Percentiles rank a stretch among this genome's conserved stretches.
These are phyloP conservation scores for Euryodendron excelsum DNA, from an alignment of 148 eudicot genomes.

Conservation along the genomic window DNA sequence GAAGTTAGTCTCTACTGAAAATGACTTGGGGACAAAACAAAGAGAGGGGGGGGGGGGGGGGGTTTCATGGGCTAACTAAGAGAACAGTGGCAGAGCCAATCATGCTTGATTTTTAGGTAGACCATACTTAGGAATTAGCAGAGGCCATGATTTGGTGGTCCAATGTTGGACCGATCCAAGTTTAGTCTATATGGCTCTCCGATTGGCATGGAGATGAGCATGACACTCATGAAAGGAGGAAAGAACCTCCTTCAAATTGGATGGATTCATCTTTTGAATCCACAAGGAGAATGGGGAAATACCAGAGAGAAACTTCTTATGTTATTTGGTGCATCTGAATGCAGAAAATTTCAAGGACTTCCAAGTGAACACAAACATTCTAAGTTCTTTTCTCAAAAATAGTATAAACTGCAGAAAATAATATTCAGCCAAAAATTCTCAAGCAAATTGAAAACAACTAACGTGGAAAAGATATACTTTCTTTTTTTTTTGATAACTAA, in stretches of 20 bases:
- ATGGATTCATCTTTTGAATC: neutral
- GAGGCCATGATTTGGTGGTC: too few relatives aligned
- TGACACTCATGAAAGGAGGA: conserved; percentile 5
- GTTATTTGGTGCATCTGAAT: neutral
- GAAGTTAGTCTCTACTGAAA: neutral
- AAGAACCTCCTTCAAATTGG: neutral
- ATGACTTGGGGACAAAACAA: neutral
- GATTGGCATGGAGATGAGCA: neutral
- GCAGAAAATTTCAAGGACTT: neutral
- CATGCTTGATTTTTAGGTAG: neutral
- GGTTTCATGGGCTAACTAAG: neutral
- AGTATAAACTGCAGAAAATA: neutral
- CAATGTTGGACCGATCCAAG: too few relatives aligned
- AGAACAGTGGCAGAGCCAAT: neutral
- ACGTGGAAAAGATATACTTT: too few relatives aligned
- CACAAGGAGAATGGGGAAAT: neutral
- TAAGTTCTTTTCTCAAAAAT: neutral
- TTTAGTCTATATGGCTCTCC: too few relatives aligned
- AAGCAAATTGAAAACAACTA: neutral
- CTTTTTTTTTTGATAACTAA: too few relatives aligned
- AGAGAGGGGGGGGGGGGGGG: neutral
- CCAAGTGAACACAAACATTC: neutral
- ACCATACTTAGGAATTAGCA: neutral
- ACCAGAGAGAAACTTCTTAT: neutral
- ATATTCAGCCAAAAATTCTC: too few relatives aligned